Evolutionary conservation across 768 basidiomycete genomes (phyloP).

Genomic region (Tricholoma hemisulphureum): DNA sequence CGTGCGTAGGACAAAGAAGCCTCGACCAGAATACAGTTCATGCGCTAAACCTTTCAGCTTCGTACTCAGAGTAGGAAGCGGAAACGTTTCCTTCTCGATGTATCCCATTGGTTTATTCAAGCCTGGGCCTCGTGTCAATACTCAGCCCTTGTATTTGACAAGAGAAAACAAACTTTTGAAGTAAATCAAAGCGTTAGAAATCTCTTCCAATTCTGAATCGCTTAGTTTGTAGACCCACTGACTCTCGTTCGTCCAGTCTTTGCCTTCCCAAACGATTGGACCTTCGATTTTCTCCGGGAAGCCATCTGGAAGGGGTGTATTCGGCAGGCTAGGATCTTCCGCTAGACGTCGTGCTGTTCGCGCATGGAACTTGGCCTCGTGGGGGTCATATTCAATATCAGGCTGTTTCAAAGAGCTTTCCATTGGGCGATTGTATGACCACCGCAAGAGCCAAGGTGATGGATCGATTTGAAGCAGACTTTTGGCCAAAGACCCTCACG

Average conservation of each 20-base stretch:
- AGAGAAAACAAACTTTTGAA: not conserved
- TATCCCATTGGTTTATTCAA: not conserved
- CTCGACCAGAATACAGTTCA: constrained; percentile 44
- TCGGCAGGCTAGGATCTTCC: constrained; percentile 35
- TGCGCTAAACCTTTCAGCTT: constrained; percentile 35
- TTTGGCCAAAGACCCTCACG: too few species aligned
- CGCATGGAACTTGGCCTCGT: constrained; percentile 36
- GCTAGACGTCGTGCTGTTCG: constrained; percentile 38
- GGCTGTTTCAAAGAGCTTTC: constrained; percentile 32
- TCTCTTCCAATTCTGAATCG: constrained; percentile 25
- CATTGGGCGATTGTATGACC: not conserved
- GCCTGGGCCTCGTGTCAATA: too few species aligned
- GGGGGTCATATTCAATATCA: constrained; percentile 44
- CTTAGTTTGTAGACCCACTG: constrained; percentile 44
- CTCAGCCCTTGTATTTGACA: not conserved
- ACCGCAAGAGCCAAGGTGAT: too few species aligned
- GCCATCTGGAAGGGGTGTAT: constrained; percentile 33
- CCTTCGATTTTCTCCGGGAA: constrained; percentile 36
- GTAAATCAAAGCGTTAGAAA: not conserved
- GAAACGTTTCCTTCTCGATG: constrained; percentile 32
- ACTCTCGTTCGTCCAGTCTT: constrained; percentile 39
- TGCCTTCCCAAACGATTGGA: constrained; percentile 48
- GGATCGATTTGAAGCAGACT: too few species aligned
- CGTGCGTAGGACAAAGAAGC: constrained; percentile 47
- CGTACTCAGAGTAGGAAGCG: constrained; percentile 39